A percentile compares a stretch with the other conserved stretches of the same genome.
Conservation (phyloP, 2,329 filamentous ascomycete genomes). For the Pyrenochaeta sp. region DNA sequence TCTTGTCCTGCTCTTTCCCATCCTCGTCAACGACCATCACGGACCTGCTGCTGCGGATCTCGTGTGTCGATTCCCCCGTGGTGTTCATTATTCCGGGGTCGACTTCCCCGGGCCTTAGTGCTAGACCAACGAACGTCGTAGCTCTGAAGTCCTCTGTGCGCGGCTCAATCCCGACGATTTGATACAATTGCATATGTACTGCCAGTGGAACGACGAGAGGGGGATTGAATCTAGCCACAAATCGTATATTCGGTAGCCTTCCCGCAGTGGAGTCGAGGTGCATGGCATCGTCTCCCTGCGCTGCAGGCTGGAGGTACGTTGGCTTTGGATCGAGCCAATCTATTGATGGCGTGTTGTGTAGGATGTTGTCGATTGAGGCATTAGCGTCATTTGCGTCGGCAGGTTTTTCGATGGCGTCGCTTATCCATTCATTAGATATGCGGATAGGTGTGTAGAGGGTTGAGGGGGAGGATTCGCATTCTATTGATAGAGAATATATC, state of each 20-base stretch:
- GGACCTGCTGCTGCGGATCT: slow-evolving; percentile 60
- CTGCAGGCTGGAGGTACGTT: slow-evolving; percentile 57
- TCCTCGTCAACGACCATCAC: slow-evolving; percentile 52
- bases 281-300: slow-evolving; percentile 58
- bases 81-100: slow-evolving; percentile 63
- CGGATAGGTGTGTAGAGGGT: slow-evolving; percentile 68
- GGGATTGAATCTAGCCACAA: slow-evolving; percentile 77
- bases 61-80: slow-evolving; percentile 52
- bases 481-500: slow-evolving; percentile 74
- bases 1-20: slow-evolving; percentile 31
- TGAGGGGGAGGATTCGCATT: slow-evolving; percentile 63
- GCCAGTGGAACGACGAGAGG: slow-evolving; percentile 74
- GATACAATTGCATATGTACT: slow-evolving; percentile 69
- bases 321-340: slow-evolving; percentile 79
- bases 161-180: slow-evolving; percentile 66
- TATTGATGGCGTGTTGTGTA: slow-evolving; percentile 56
- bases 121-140: slow-evolving; percentile 61
- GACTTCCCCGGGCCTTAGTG: slow-evolving; percentile 53
- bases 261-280: slow-evolving; percentile 61
- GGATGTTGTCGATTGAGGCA: slow-evolving; percentile 47
- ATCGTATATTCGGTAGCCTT: slow-evolving; percentile 75
- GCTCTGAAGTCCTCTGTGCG: slow-evolving; percentile 60
- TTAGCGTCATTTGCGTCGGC: slow-evolving; percentile 48
- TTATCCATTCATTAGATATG: slow-evolving; percentile 78
- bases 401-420: slow-evolving; percentile 69